phyloP scores from a whole-genome alignment of 129 eudicot genomes.

The Centaurea solstitialis region DNA sequence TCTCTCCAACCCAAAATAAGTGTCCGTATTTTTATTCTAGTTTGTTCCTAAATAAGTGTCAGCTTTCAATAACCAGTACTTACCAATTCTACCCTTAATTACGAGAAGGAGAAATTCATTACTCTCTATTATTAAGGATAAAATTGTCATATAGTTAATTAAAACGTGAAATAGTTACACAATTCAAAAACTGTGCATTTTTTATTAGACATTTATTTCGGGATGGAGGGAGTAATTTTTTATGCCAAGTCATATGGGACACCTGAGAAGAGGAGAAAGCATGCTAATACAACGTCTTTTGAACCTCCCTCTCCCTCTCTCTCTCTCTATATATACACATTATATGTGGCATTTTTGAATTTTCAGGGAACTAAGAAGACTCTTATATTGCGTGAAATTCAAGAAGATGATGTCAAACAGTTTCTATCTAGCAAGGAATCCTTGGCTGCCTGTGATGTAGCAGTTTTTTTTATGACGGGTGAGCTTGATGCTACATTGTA shows the following conservation, averaged over 20 bases:
- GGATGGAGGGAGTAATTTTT: neutral
- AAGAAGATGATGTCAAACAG: constrained; percentile 77
- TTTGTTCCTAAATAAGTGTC: neutral
- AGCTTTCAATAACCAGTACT: neutral
- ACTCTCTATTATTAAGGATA: neutral
- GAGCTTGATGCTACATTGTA: constrained; percentile 21
- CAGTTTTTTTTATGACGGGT: constrained; percentile 87
- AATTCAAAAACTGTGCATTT: neutral
- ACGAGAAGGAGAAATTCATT: neutral
- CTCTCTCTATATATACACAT: too few relatives aligned
- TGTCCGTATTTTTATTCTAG: neutral
- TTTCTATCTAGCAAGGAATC: constrained; percentile 68
- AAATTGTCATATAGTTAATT: neutral
- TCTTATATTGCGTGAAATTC: constrained; percentile 83
- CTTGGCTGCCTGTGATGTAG: constrained; percentile 84
- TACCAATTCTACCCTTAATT: neutral
- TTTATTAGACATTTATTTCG: neutral
- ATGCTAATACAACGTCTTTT: neutral
- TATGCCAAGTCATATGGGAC: neutral
- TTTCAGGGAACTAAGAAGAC: constrained; percentile 83
- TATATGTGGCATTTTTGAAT: neutral
- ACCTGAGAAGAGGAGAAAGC: constrained; percentile 8
- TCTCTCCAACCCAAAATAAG: neutral
- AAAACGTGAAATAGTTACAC: neutral
- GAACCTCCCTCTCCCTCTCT: too few relatives aligned